Evolutionary conservation across 2,329 filamentous ascomycete genomes (phyloP), one percentile per base, ranked within the genome.

Genomic region (Neofusicoccum kwambonambiense): DNA sequence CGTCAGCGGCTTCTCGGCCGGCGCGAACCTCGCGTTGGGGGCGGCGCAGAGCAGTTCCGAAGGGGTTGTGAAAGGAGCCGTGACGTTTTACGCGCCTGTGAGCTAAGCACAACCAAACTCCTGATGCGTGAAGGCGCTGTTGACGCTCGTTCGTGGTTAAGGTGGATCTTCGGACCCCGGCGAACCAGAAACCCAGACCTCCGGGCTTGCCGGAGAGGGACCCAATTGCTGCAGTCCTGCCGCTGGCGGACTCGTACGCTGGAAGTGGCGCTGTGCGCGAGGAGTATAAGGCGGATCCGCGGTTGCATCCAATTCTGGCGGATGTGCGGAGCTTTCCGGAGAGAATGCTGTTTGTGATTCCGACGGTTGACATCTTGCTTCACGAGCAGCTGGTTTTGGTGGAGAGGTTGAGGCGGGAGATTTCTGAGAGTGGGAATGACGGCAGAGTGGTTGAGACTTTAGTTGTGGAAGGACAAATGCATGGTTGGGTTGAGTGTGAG

Each of bases 181-280:
- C 58, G 4, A 11, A 15, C 15, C n/a, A 15, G n/a, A 60, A 60
- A 17, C 42, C 41, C 3, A 34, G 13, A 6, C 56, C 56, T 15
- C 39, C 58, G 3, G 45, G 45, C 34, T 11, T 51, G 1, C 45
- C 35, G 11, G 9, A 3, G 17, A 15, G 9, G n/a, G 34, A 47
- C 9, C 56, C 42, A 4, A 13, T 47, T 5, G 31, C 31, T n/a
- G 13, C 22, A 4, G 11, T 50, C 13, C 42, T 60, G 8, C 58
- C 58, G 45, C 68, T 84, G 8, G 81, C 79, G 49, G 79, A 83
- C 67, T 70, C 79, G 0, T 84, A 84, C 65, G 75, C 77, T 1
- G 77, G 3, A 71, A 72, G 1, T 70, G 58, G 31, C 11, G n/a
- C n/a, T 3, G 58, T 15, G 56, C 22, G 35, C 70, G 31, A 15